Conservation (phyloP, 2,329 filamentous ascomycete genomes). For the Hypocrella siamensis region DNA sequence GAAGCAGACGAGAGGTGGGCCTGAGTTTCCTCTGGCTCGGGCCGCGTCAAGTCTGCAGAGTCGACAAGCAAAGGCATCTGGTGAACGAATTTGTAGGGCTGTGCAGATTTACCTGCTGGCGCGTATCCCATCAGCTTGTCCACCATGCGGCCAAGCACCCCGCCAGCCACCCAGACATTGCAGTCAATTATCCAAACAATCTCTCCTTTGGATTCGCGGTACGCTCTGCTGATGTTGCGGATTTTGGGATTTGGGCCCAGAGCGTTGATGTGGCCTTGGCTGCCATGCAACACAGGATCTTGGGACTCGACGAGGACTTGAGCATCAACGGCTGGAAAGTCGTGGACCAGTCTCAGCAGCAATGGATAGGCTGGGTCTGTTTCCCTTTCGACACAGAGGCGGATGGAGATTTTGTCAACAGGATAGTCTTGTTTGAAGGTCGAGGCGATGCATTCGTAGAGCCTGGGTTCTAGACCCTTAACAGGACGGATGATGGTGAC, state of each 20-base stretch:
- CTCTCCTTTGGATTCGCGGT: conserved; percentile 74
- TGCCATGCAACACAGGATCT: conserved; percentile 50
- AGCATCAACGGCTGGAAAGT: conserved; percentile 59
- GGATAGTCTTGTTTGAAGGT: conserved; percentile 77
- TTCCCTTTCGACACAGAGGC: conserved; percentile 64
- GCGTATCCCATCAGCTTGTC: conserved; percentile 63
- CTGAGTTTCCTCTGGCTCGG: conserved; percentile 8
- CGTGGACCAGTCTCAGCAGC: conserved; percentile 52
- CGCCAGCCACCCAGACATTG: conserved; percentile 80
- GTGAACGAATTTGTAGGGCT: conserved; percentile 81
- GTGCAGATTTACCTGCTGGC: conserved; percentile 27
- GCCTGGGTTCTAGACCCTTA: conserved; percentile 76
- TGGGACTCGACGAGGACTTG: conserved; percentile 68
- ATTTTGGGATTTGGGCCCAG: conserved; percentile 98
- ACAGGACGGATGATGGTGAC: conserved; percentile 86
- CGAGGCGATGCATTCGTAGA: conserved; percentile 85
- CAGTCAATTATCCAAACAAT: conserved; percentile 92
- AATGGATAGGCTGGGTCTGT: conserved; percentile 64
- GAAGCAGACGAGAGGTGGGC: conserved; percentile 18
- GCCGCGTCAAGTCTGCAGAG: conserved; percentile 21
- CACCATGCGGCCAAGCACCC: conserved; percentile 75
- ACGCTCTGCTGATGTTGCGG: conserved; percentile 85
- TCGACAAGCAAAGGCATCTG: conserved; percentile 87
- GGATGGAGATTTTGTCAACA: conserved; percentile 55
- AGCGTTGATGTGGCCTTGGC: conserved; percentile 31